A percentile compares a stretch with the other conserved stretches of the same genome.
Conservation (phyloP, 2,329 filamentous ascomycete species). For the Pseudocercospora vitis region DNA sequence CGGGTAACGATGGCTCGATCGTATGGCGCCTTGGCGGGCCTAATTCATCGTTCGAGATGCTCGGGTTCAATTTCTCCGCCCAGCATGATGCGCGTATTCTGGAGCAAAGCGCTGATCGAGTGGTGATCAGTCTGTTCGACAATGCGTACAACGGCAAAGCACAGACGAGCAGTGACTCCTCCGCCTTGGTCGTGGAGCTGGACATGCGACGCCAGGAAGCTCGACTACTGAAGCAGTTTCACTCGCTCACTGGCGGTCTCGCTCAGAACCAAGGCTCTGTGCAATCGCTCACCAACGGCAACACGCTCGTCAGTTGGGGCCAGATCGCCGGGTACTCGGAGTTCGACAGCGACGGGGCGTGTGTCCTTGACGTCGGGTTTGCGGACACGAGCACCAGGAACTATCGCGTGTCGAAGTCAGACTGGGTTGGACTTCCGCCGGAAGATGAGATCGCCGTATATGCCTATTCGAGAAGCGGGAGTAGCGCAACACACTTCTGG, state of each 20-base stretch:
- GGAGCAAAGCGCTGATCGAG: neutral
- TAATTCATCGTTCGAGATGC: slow-evolving; percentile 14
- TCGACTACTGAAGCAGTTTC: neutral
- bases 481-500: slow-evolving; percentile 20
- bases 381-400: slow-evolving; percentile 25
- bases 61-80: slow-evolving; percentile 14
- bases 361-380: slow-evolving; percentile 37
- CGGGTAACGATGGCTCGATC: slow-evolving; percentile 37
- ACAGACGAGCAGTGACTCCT: slow-evolving; percentile 1
- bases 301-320: slow-evolving; percentile 28
- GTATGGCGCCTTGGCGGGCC: slow-evolving; percentile 40
- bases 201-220: neutral
- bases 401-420: slow-evolving; percentile 7
- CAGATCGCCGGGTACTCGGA: slow-evolving; percentile 18
- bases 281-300: slow-evolving; percentile 39
- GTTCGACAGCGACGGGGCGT: slow-evolving; percentile 1
- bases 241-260: neutral
- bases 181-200: slow-evolving; percentile 1
- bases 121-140: neutral
- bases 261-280: slow-evolving; percentile 36
- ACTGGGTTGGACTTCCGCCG: neutral
- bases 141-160: slow-evolving; percentile 2
- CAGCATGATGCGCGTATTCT: neutral
- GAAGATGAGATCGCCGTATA: slow-evolving; percentile 8
- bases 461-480: neutral